Conservation (phyloP, 192 early-diverging fungal species). For the Phycomyces blakesleeanus region DNA sequence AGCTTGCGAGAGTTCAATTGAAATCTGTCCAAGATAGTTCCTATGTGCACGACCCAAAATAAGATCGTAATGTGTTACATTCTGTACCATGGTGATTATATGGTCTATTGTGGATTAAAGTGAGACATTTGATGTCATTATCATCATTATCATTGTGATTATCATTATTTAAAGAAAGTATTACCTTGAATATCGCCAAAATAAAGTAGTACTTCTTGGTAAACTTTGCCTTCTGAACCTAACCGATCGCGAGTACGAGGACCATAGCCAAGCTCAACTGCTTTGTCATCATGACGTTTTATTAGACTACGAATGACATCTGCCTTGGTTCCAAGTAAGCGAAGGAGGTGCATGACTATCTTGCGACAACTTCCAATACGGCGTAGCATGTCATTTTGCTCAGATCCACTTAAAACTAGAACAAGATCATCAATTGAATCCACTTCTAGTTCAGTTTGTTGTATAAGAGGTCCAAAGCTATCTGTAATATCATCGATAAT, state of each 20-base stretch:
- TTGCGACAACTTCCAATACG: constrained; percentile 71
- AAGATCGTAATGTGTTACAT: constrained; percentile 66
- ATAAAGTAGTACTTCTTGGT: constrained; percentile 65
- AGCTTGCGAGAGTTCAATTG: constrained; percentile 66
- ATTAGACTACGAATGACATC: constrained; percentile 68
- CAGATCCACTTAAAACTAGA: constrained; percentile 45
- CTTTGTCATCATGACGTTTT: constrained; percentile 45
- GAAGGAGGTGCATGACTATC: constrained; percentile 59
- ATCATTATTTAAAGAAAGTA: neutral
- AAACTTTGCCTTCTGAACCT: constrained; percentile 7
- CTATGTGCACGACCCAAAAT: constrained; percentile 68
- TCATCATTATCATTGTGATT: too few relatives aligned
- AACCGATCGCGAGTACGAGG: neutral
- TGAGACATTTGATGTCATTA: too few relatives aligned
- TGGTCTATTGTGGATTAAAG: constrained; percentile 42
- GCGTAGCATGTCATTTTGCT: constrained; percentile 64
- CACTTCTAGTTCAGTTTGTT: constrained; percentile 70
- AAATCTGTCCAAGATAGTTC: constrained; percentile 78
- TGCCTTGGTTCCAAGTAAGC: constrained; percentile 59
- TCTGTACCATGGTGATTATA: constrained; percentile 62
- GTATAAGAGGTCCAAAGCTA: constrained; percentile 56
- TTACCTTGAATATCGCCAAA: constrained; percentile 70
- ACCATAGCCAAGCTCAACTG: constrained; percentile 1
- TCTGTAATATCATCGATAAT: constrained; percentile 78
- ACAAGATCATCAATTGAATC: constrained; percentile 72